phyloP scores from a whole-genome alignment of 176 grass and related monocot species.

The Thalia dealbata region DNA sequence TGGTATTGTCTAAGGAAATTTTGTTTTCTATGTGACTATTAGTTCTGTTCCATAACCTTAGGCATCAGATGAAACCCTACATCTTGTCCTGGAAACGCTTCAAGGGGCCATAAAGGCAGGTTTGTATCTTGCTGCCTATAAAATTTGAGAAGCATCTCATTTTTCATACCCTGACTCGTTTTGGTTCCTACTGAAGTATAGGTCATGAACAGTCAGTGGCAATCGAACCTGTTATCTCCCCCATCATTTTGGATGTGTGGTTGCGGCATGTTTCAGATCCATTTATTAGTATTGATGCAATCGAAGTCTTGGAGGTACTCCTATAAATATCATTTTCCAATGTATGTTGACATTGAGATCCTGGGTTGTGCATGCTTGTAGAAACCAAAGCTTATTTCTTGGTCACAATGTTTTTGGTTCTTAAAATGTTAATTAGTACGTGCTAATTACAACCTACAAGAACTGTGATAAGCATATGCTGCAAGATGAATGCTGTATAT shows the following conservation, averaged over 20 bases:
- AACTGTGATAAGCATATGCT: too few species aligned
- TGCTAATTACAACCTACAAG: too few species aligned
- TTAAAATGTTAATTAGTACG: too few species aligned
- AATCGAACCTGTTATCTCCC: slow-evolving; percentile 72
- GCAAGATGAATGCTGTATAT: too few species aligned
- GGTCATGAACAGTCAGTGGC: slow-evolving; percentile 56
- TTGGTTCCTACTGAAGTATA: slow-evolving; percentile 21
- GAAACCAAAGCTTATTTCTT: too few species aligned
- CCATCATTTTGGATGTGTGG: slow-evolving; percentile 86
- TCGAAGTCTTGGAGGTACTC: slow-evolving; percentile 84
- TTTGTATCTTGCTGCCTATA: slow-evolving; percentile 27
- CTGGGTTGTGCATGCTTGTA: background rate
- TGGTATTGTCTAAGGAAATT: slow-evolving; percentile 9
- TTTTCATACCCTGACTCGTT: background rate
- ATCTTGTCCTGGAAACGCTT: slow-evolving; percentile 95
- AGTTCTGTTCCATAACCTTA: slow-evolving; percentile 28
- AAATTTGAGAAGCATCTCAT: slow-evolving; percentile 8
- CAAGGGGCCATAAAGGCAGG: slow-evolving; percentile 72
- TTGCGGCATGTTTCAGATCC: slow-evolving; percentile 73
- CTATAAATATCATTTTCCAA: background rate
- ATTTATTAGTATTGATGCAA: slow-evolving; percentile 81
- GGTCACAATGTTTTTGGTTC: too few species aligned
- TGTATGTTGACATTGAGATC: background rate
- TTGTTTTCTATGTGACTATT: background rate
- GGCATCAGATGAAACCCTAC: slow-evolving; percentile 89